Conservation (phyloP, 2,329 filamentous ascomycete genomes). For the Ciborinia camelliae region DNA sequence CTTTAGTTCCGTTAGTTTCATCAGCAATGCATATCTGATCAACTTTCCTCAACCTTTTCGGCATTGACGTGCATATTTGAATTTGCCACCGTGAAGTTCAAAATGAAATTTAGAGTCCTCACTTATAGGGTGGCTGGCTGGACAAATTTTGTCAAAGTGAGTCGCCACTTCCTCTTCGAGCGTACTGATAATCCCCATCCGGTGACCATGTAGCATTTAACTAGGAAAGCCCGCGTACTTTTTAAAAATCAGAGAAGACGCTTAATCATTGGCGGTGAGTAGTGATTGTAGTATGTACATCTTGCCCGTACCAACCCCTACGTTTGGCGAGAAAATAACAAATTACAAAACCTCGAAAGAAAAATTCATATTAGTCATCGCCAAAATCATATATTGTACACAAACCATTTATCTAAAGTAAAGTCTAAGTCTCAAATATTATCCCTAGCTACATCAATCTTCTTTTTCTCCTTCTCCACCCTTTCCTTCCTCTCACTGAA, state of each 20-base stretch:
- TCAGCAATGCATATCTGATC: not conserved
- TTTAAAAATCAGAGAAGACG: too few species aligned
- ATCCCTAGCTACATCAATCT: not conserved
- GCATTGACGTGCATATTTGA: not conserved
- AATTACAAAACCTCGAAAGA: too few species aligned
- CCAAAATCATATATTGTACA: too few species aligned
- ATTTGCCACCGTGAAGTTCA: not conserved
- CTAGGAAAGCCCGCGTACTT: not conserved
- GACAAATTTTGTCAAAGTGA: not conserved
- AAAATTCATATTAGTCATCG: too few species aligned
- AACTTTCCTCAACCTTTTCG: too few species aligned
- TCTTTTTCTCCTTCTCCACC: conserved; percentile 1
- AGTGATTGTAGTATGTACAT: too few species aligned
- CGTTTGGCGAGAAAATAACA: too few species aligned
- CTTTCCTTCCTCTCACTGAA: conserved; percentile 53
- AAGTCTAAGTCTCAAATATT: not conserved
- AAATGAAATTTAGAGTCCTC: not conserved
- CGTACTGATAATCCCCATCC: not conserved
- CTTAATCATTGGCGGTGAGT: too few species aligned
- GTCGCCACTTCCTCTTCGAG: not conserved
- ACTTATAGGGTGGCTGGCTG: not conserved
- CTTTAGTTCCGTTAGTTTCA: not conserved
- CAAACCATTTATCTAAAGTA: not conserved
- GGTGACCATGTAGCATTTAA: not conserved
- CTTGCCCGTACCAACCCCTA: too few species aligned